phyloP scores from a whole-genome alignment of 306 rosid species.

The Gillenia trifoliata region DNA sequence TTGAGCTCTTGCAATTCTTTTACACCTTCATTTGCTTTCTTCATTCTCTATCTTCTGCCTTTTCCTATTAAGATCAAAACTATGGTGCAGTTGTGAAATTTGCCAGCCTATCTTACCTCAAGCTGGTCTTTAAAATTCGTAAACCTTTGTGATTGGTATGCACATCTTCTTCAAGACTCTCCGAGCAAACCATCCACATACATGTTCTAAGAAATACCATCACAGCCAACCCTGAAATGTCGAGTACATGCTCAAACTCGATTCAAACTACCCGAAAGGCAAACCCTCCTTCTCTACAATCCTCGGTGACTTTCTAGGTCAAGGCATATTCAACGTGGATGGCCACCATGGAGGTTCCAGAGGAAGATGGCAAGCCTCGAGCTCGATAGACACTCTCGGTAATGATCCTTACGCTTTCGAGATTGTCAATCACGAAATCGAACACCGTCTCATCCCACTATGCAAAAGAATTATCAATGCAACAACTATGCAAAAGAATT shows the following conservation, averaged over 20 bases:
- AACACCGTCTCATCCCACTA: constrained; percentile 55
- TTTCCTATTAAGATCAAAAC: constrained; percentile 4
- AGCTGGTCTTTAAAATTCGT: constrained; percentile 53
- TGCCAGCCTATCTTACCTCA: constrained; percentile 52
- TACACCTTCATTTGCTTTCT: constrained; percentile 6
- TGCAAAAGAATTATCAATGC: no score
- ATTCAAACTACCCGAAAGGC: constrained; percentile 74
- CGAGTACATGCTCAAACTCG: constrained; percentile 64
- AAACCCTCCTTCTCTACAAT: constrained; percentile 56
- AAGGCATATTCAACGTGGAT: constrained; percentile 83
- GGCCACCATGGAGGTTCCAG: constrained; percentile 73
- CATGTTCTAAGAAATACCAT: constrained; percentile 61
- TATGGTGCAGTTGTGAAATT: constrained; percentile 53
- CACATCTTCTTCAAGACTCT: constrained; percentile 54
- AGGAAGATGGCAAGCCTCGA: constrained; percentile 57
- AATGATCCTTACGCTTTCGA: constrained; percentile 55
- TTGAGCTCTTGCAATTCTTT: constrained; percentile 18
- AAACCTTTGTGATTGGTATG: constrained; percentile 76
- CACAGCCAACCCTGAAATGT: constrained; percentile 74
- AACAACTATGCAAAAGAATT: no score
- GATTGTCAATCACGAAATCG: constrained; percentile 52
- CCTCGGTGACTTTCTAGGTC: constrained; percentile 69
- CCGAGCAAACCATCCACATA: constrained; percentile 63
- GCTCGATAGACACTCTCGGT: constrained; percentile 44
- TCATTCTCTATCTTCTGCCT: neutral